A percentile compares a stretch with the other conserved stretches of the same genome.
These are phyloP conservation scores for Penicillium egyptiacum DNA, from an alignment of 495 filamentous ascomycete species.

Conservation along the genomic window DNA sequence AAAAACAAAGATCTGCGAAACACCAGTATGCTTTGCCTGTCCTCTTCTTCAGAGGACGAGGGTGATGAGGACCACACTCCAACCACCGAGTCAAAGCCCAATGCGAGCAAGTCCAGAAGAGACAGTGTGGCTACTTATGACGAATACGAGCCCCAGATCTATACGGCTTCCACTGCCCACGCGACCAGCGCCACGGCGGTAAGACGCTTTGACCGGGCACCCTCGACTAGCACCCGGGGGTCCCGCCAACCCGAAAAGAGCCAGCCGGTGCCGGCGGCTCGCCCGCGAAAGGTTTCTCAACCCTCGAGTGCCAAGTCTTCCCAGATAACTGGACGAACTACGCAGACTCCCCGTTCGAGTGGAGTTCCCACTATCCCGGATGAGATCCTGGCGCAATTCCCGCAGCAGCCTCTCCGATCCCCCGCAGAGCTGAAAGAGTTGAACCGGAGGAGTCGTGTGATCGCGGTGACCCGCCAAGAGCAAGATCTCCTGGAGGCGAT, in stretches of 20 bases:
- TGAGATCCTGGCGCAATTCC: conserved; percentile 29
- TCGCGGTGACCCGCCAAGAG: conserved; percentile 85
- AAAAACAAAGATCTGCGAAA: conserved; percentile 49
- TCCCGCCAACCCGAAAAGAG: conserved; percentile 24
- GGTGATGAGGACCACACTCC: conserved; percentile 37
- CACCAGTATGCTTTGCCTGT: conserved; percentile 53
- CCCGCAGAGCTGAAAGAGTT: conserved; percentile 32
- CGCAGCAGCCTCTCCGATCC: conserved; percentile 20
- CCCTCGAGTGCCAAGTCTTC: conserved; percentile 34
- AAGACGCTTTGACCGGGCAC: conserved; percentile 32
- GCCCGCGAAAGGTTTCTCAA: conserved; percentile 19
- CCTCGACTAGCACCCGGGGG: conserved; percentile 33
- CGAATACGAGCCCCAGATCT: conserved; percentile 44
- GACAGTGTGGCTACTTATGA: conserved; percentile 43
- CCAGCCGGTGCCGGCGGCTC: conserved; percentile 16
- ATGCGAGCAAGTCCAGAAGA: conserved; percentile 25
- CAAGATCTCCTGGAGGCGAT: conserved; percentile 79
- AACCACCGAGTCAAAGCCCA: conserved; percentile 12
- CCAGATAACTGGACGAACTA: conserved; percentile 21
- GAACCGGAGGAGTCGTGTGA: conserved; percentile 61
- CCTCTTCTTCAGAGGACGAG: conserved; percentile 58
- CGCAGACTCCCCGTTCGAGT: conserved; percentile 36
- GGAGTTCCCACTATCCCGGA: conserved; percentile 37
- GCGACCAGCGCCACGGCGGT: conserved; percentile 31
- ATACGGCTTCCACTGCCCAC: conserved; percentile 41